These are phyloP conservation scores for Neodidymelliopsis sp. DNA, from an alignment of 2,329 filamentous ascomycete genomes.

Conservation along the genomic window DNA sequence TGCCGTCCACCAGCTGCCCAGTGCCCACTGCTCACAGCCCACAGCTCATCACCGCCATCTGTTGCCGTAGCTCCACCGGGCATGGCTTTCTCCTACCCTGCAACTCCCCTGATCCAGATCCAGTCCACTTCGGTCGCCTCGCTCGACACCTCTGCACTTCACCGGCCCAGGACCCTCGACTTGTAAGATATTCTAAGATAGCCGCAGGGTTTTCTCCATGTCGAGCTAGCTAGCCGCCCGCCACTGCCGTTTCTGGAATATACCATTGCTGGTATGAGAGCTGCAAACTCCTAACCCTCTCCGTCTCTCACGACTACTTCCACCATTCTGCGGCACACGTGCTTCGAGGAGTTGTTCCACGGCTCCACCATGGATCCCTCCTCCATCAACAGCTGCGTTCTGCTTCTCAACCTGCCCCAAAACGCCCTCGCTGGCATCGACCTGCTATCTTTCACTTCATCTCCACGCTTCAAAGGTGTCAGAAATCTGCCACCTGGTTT, in stretches of 20 bases:
- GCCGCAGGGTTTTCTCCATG: conserved; percentile 4
- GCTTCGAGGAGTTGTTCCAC: conserved; percentile 45
- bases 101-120: neutral
- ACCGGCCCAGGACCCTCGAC: too few relatives aligned
- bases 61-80: conserved; percentile 22
- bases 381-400: conserved; percentile 45
- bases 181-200: too few relatives aligned
- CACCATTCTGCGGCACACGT: conserved; percentile 47
- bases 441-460: conserved; percentile 68
- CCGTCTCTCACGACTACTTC: conserved; percentile 1
- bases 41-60: conserved; percentile 22
- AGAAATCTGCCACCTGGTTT: conserved; percentile 65
- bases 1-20: conserved; percentile 21
- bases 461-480: conserved; percentile 67
- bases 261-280: conserved; percentile 18
- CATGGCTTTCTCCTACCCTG: conserved; percentile 17
- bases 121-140: neutral
- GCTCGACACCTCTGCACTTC: too few relatives aligned
- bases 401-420: conserved; percentile 55
- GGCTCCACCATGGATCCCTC: conserved; percentile 45
- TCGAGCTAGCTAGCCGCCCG: conserved; percentile 9
- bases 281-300: neutral
- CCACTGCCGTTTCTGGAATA: conserved; percentile 24
- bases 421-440: conserved; percentile 62
- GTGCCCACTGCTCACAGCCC: too few relatives aligned